phyloP scores from a whole-genome alignment of 345 rosid genomes.

The Populus tremula region DNA sequence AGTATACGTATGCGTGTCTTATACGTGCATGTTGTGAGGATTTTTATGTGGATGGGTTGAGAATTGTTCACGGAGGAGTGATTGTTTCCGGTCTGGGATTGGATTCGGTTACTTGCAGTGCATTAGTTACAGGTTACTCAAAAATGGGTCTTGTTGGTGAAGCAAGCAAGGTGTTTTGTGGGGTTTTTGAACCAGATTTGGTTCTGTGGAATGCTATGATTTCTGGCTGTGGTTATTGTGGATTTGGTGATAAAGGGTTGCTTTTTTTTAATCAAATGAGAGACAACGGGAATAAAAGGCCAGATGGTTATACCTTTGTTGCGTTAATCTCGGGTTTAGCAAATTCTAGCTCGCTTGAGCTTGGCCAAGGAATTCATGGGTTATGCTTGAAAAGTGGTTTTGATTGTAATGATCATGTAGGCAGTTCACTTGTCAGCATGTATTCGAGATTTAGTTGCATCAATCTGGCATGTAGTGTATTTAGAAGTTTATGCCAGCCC shows the following conservation, averaged over 20 bases:
- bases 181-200: constrained; percentile 59
- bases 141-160: constrained; percentile 46
- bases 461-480: constrained; percentile 54
- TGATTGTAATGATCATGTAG: constrained; percentile 51
- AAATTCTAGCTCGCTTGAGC: constrained; percentile 35
- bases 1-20: constrained; percentile 70
- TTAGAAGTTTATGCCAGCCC: constrained; percentile 41
- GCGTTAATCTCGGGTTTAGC: constrained; percentile 53
- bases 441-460: constrained; percentile 62
- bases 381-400: constrained; percentile 61
- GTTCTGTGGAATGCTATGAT: constrained; percentile 81
- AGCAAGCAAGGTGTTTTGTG: constrained; percentile 53
- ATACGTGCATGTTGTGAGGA: constrained; percentile 58
- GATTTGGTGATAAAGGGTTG: constrained; percentile 51
- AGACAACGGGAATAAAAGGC: constrained; percentile 30
- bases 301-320: constrained; percentile 73
- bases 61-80: constrained; percentile 52
- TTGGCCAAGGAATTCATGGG: constrained; percentile 67
- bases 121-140: constrained; percentile 66
- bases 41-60: constrained; percentile 40
- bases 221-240: constrained; percentile 56
- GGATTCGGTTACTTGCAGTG: constrained; percentile 58
- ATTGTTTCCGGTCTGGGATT: constrained; percentile 53
- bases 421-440: constrained; percentile 66
- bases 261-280: constrained; percentile 53